Conservation (phyloP, 225 moss, liverwort and hornwort species). For the Ulota crispa region DNA sequence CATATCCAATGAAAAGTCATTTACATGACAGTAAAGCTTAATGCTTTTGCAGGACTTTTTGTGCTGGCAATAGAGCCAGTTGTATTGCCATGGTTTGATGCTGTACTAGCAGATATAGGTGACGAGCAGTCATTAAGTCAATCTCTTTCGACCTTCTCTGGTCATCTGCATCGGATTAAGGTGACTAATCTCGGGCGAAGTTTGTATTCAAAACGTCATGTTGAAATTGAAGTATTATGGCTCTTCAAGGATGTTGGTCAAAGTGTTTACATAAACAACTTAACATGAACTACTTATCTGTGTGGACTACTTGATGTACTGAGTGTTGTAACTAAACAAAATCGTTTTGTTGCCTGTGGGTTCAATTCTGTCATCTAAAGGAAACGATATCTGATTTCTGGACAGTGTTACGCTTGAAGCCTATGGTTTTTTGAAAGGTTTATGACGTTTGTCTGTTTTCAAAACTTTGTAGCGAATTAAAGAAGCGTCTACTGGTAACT, state of each 20-base stretch:
- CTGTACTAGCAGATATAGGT: slow-evolving; percentile 83
- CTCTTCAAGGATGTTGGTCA: not conserved
- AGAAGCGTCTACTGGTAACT: slow-evolving; percentile 55
- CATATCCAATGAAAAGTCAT: not conserved
- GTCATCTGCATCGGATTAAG: slow-evolving; percentile 82
- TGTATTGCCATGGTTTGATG: slow-evolving; percentile 90
- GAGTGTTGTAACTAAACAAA: not conserved
- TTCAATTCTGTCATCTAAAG: slow-evolving; percentile 1
- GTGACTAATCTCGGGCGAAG: slow-evolving; percentile 18
- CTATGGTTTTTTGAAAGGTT: slow-evolving; percentile 3
- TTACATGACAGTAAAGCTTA: not conserved
- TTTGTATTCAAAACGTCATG: not conserved
- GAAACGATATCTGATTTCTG: not conserved
- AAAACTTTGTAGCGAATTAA: slow-evolving; percentile 52
- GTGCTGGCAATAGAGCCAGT: slow-evolving; percentile 79
- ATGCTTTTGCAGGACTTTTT: slow-evolving; percentile 59
- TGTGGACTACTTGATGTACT: not conserved
- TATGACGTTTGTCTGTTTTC: slow-evolving; percentile 7
- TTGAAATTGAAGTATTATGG: not conserved
- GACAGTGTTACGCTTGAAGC: not conserved
- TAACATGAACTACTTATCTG: not conserved
- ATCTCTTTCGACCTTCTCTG: slow-evolving; percentile 94
- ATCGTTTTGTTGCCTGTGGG: not conserved
- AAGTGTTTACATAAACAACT: not conserved
- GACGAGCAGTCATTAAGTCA: slow-evolving; percentile 94